Base-by-base conservation (phyloP, 306 rosid genomes). In the apple (Malus domestica) region DNA sequence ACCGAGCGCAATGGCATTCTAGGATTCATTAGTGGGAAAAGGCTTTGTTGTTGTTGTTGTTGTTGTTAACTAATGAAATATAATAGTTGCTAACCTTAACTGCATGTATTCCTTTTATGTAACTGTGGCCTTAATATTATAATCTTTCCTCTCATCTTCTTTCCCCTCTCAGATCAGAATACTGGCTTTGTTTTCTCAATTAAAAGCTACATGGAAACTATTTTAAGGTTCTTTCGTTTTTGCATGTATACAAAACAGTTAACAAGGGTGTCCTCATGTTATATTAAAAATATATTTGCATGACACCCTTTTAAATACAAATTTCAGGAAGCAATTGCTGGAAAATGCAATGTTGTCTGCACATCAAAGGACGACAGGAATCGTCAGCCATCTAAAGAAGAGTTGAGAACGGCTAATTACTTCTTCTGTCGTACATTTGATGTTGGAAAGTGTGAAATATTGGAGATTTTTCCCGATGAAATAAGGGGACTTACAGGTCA, bases 281-380 rank as follows among this genome's bases (percentile, higher is more conserved):
- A 38, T 35, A 10, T 72, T 7, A 3, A 8, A 23, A 67, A 68
- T 23, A 44, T 18, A 10, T 20, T 23, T 9, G 49, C 57, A 29
- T 67, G n/a, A 2, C 32, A 15, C 8, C 6, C 15, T 23, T 29
- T 60, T 6, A 58, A 57, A 60, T 71, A n/a, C 54, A 38, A 76
- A 72, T 78, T 76, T 75, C 86, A 92, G 97, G 90, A 87, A 70
- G 69, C 80, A 51, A 74, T 90, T 77, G 38, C 78, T 58, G 82
- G 83, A 80, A 92, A 88, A 73, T 90, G 91, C 88, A 86, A 23
- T 55, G 86, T 92, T 51, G 73, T 90, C 54, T 92, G 93, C 89
- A 78, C 82, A 44, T 84, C 86, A 65, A 80, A 78, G 80, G 96
- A 92, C 81, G 22, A 12, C 51, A 86, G 90, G 78, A 92, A 92